phyloP scores from a whole-genome alignment of 2,329 filamentous ascomycete species.

The Botryotinia calthae region DNA sequence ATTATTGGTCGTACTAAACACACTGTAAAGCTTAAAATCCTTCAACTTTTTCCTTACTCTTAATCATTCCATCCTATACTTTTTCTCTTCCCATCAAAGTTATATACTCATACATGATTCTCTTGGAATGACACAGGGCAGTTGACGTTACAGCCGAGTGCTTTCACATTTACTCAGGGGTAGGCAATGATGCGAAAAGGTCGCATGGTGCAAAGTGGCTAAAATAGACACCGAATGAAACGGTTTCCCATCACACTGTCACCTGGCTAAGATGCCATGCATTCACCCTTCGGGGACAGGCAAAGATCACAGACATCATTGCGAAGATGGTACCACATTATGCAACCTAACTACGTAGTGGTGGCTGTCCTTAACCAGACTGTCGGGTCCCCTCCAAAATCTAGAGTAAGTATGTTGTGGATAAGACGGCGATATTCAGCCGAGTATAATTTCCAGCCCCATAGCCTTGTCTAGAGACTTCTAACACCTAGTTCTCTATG shows the following conservation, averaged over 20 bases:
- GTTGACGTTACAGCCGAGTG: background rate
- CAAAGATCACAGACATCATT: background rate
- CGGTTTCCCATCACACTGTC: background rate
- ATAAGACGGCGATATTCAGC: background rate
- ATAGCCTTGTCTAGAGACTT: background rate
- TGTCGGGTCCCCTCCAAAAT: background rate
- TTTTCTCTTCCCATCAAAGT: background rate
- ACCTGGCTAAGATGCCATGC: background rate
- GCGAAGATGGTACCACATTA: background rate
- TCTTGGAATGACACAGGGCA: accelerated
- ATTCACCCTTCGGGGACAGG: background rate
- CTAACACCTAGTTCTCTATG: background rate
- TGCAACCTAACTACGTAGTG: background rate
- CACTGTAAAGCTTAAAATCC: background rate
- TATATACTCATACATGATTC: background rate
- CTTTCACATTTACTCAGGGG: background rate
- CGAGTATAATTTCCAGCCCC: background rate
- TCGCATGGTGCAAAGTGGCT: background rate
- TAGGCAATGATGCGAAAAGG: background rate
- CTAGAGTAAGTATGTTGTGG: background rate
- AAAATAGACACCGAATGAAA: background rate
- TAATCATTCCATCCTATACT: background rate
- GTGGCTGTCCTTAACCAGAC: background rate
- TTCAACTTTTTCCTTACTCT: background rate
- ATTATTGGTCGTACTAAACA: background rate